Conservation (phyloP, 208 protist genomes). For the Trypanosoma cruzi region DNA sequence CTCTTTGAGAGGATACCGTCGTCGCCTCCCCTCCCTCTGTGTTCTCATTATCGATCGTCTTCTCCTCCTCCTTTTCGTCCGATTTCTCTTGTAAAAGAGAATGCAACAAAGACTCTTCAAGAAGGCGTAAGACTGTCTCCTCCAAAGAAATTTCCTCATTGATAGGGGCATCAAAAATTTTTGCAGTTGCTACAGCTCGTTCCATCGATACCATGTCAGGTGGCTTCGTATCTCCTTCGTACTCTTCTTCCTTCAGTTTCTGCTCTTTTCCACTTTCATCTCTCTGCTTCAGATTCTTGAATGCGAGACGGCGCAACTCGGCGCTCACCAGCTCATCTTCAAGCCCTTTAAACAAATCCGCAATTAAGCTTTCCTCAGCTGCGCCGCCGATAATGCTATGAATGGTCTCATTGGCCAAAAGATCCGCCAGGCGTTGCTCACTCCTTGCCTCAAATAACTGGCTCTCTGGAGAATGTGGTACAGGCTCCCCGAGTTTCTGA, state of each 20-base stretch:
- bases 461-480: background rate
- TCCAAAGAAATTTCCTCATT: constrained; percentile 14
- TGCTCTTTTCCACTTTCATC: background rate
- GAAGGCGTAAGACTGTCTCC: constrained; percentile 18
- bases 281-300: background rate
- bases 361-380: constrained; percentile 38
- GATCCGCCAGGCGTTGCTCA: constrained; percentile 11
- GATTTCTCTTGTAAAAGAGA: background rate
- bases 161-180: background rate
- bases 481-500: constrained; percentile 17
- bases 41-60: background rate
- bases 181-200: background rate
- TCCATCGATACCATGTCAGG: background rate
- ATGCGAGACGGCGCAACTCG: constrained; percentile 26
- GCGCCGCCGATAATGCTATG: constrained; percentile 43
- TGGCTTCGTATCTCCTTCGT: background rate
- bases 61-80: constrained; percentile 1
- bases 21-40: background rate
- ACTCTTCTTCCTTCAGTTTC: constrained; percentile 9
- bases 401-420: constrained; percentile 41
- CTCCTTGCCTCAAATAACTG: background rate
- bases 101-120: constrained; percentile 20
- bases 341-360: constrained; percentile 28
- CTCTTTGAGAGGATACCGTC: background rate
- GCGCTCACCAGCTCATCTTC: constrained; percentile 34